Conservation (phyloP, 2,329 filamentous ascomycete genomes). For the Penicillium nordicum region DNA sequence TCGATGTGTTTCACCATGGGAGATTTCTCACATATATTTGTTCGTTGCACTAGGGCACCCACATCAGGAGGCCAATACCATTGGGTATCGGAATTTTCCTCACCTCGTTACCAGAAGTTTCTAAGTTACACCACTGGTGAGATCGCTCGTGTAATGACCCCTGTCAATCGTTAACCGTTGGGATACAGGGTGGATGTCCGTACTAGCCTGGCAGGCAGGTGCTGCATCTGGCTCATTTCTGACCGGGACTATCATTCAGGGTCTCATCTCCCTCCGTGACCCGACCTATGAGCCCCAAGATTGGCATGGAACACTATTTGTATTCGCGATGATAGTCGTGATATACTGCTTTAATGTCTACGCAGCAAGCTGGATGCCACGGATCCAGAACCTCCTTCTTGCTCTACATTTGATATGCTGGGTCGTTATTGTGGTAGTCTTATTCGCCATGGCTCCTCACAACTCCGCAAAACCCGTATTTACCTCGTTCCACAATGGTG, state of each 20-base stretch:
- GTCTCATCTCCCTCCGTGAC: slow-evolving; percentile 42
- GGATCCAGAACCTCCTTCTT: slow-evolving; percentile 39
- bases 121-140: slow-evolving; percentile 53
- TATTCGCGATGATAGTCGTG: slow-evolving; percentile 45
- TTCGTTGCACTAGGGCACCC: not conserved
- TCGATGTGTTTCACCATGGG: not conserved
- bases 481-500: slow-evolving; percentile 36
- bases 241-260: slow-evolving; percentile 49
- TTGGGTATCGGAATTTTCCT: slow-evolving; percentile 56
- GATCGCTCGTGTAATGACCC: not conserved
- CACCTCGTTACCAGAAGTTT: slow-evolving; percentile 48
- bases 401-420: slow-evolving; percentile 40
- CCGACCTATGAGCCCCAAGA: slow-evolving; percentile 40
- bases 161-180: not conserved
- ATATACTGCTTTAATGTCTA: slow-evolving; percentile 44
- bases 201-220: slow-evolving; percentile 50
- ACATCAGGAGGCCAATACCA: slow-evolving; percentile 55
- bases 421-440: slow-evolving; percentile 30
- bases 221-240: slow-evolving; percentile 48
- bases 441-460: slow-evolving; percentile 35
- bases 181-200: slow-evolving; percentile 46
- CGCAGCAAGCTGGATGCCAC: slow-evolving; percentile 32
- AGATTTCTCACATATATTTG: not conserved
- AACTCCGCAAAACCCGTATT: slow-evolving; percentile 32
- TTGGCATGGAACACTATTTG: slow-evolving; percentile 51